Conservation (phyloP, 2,329 filamentous ascomycete species). For the Fusarium multiceps region DNA sequence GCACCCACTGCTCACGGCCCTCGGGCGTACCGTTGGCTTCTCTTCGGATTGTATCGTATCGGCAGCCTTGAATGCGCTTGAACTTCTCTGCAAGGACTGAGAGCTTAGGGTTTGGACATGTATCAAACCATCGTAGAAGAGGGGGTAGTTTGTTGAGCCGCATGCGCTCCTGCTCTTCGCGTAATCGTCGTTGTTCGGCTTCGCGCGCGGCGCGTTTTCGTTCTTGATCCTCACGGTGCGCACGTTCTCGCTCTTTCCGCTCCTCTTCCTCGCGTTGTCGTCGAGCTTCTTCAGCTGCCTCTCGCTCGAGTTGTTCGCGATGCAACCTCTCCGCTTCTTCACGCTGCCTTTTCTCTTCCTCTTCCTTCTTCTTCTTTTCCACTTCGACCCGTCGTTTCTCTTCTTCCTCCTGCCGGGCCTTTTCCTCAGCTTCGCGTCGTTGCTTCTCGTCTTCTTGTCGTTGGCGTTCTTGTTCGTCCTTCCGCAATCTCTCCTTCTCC, state of each 20-base stretch:
- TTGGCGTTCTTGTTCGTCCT: constrained; percentile 53
- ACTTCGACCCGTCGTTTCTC: constrained; percentile 54
- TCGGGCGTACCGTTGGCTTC: constrained; percentile 63
- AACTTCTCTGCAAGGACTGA: constrained; percentile 65
- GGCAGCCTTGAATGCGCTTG: constrained; percentile 67
- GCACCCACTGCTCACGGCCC: constrained; percentile 73
- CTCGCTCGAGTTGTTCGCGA: constrained; percentile 59
- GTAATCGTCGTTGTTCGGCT: constrained; percentile 62
- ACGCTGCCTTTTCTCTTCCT: constrained; percentile 53
- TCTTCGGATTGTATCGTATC: constrained; percentile 71
- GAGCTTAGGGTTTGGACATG: constrained; percentile 62
- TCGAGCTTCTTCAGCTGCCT: constrained; percentile 62
- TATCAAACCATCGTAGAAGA: constrained; percentile 70
- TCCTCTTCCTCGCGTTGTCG: constrained; percentile 65
- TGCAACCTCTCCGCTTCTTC: constrained; percentile 60
- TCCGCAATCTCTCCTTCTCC: constrained; percentile 47
- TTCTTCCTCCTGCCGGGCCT: constrained; percentile 53
- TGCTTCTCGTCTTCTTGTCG: constrained; percentile 51
- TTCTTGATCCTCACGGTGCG: constrained; percentile 59
- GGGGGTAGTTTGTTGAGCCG: constrained; percentile 69
- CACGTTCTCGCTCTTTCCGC: constrained; percentile 58
- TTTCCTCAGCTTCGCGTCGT: constrained; percentile 53
- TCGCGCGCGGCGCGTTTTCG: constrained; percentile 62
- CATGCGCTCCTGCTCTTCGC: constrained; percentile 65
- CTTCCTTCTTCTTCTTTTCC: constrained; percentile 54